A percentile compares a stretch with the other conserved stretches of the same genome.
Evolutionary conservation across 495 filamentous ascomycete genomes (phyloP).

Genomic region (Bryoglossum gracile): DNA sequence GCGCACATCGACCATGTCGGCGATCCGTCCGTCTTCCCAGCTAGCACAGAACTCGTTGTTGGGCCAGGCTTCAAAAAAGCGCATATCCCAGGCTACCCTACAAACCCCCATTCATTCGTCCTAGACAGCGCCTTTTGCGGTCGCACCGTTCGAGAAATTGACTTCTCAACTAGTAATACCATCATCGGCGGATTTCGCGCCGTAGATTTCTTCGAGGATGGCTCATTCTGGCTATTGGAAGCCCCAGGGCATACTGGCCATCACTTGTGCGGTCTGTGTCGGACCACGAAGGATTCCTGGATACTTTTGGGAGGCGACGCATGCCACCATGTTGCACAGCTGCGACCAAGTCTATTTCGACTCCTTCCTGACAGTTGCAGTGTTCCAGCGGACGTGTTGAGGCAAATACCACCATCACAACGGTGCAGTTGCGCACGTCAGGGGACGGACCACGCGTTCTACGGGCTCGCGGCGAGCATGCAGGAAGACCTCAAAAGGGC

Average conservation of each 20-base stretch:
- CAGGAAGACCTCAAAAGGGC: too few relatives aligned
- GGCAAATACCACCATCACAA: too few relatives aligned
- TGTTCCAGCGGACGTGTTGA: too few relatives aligned
- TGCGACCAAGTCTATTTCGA: too few relatives aligned
- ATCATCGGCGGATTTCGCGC: background rate
- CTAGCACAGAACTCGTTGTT: constrained; percentile 39
- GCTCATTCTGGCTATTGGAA: background rate
- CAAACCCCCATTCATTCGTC: background rate
- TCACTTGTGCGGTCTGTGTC: background rate
- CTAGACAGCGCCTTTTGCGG: background rate
- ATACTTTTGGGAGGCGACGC: background rate
- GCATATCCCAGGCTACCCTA: background rate
- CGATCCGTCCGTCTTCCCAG: constrained; percentile 39
- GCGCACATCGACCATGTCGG: constrained; percentile 27
- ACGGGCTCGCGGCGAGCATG: too few relatives aligned
- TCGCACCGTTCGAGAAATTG: background rate
- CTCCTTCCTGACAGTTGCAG: too few relatives aligned
- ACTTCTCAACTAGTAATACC: background rate
- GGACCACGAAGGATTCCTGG: background rate
- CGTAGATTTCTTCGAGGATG: background rate
- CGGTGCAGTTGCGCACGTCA: too few relatives aligned
- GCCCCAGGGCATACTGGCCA: background rate
- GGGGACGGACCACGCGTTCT: too few relatives aligned
- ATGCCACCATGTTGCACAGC: background rate
- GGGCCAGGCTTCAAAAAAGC: constrained; percentile 38